Percentiles rank a stretch among this genome's conserved stretches.
Evolutionary conservation across 345 rosid species (phyloP).

Genomic region (Odontarrhena argentea): DNA sequence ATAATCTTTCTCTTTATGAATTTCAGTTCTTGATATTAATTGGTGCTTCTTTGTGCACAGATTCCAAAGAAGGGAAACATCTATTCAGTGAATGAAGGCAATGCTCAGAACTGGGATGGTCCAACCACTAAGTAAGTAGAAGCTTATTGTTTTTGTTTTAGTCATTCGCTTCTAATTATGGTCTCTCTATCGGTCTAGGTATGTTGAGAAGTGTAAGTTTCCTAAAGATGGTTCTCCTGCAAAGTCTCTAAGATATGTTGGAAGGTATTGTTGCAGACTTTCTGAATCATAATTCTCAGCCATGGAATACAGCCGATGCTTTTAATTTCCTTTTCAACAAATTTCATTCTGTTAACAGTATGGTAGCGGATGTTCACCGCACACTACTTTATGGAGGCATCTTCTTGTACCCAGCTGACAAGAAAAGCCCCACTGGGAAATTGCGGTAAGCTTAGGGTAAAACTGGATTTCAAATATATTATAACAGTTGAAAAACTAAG

Average conservation of each 20-base stretch:
- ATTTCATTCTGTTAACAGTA: constrained; percentile 49
- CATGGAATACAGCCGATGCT: neutral
- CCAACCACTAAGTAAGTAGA: constrained; percentile 80
- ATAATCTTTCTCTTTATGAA: constrained; percentile 12
- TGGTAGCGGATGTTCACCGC: constrained; percentile 99
- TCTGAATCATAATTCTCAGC: constrained; percentile 3
- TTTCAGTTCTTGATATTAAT: constrained; percentile 1
- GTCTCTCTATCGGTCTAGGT: constrained; percentile 47
- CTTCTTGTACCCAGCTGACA: constrained; percentile 95
- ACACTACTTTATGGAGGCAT: constrained; percentile 93
- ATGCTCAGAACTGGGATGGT: constrained; percentile 95
- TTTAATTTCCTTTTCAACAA: neutral
- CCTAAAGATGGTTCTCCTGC: constrained; percentile 86
- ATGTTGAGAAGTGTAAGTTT: constrained; percentile 92
- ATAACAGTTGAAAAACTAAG: constrained; percentile 4
- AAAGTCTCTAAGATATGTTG: constrained; percentile 88
- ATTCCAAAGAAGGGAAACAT: constrained; percentile 94
- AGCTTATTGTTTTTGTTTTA: neutral
- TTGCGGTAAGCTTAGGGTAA: constrained; percentile 62
- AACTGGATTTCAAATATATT: neutral
- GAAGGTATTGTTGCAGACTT: constrained; percentile 62
- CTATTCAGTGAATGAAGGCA: constrained; percentile 97
- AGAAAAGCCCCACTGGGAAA: constrained; percentile 92
- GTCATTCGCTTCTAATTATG: neutral
- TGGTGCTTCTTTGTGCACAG: constrained; percentile 42